These are phyloP conservation scores for Cynanchum wilfordii DNA, from an alignment of 257 asterid species.

Conservation along the genomic window DNA sequence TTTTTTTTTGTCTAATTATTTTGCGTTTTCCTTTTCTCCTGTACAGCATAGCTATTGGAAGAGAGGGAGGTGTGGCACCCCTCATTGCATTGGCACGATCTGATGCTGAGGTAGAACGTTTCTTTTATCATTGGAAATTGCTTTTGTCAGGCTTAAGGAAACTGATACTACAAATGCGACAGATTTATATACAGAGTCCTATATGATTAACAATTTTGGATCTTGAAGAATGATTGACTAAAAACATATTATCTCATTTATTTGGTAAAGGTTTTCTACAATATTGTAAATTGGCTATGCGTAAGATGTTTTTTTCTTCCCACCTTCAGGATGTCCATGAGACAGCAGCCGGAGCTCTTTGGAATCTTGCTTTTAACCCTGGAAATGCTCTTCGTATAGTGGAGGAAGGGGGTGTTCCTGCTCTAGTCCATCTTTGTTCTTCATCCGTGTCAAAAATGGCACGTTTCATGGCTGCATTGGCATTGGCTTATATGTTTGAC, in stretches of 20 bases:
- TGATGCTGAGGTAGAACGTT: conserved; percentile 50
- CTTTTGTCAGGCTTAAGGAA: neutral
- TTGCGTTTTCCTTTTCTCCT: neutral
- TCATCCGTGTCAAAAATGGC: conserved; percentile 86
- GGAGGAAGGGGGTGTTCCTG: conserved; percentile 89
- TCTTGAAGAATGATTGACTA: neutral
- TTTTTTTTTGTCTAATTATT: neutral
- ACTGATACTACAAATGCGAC: neutral
- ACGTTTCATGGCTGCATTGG: conserved; percentile 91
- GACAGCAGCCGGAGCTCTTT: conserved; percentile 97
- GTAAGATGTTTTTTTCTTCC: conserved; percentile 12
- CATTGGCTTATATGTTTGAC: conserved; percentile 84
- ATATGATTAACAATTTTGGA: neutral
- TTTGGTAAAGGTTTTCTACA: neutral
- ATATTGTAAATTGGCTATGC: neutral
- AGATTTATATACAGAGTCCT: neutral
- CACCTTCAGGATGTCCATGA: conserved; percentile 85
- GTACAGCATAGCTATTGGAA: conserved; percentile 79
- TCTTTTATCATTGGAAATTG: neutral
- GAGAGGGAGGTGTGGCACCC: conserved; percentile 86
- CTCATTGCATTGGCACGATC: conserved; percentile 72
- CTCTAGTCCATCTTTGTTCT: conserved; percentile 68
- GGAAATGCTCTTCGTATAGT: conserved; percentile 85
- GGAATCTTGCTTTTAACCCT: conserved; percentile 94
- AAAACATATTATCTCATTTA: neutral